Evolutionary conservation across 1,284 basidiomycete species (phyloP).

Genomic region (Cystobasidium pallidum): DNA sequence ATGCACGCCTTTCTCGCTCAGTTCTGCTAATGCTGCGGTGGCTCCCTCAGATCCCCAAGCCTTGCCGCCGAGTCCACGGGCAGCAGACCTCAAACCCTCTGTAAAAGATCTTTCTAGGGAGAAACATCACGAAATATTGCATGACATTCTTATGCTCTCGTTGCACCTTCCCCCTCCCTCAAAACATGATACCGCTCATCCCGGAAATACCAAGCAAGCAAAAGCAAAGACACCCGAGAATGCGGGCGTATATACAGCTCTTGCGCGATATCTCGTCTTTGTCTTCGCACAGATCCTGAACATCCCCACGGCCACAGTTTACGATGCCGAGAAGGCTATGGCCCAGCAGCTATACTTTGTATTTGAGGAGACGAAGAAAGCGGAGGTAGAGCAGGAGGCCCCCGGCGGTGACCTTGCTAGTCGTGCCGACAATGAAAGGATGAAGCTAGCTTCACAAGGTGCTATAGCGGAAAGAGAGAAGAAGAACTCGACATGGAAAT

Average conservation of each 20-base stretch:
- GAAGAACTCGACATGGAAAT: slow-evolving; percentile 53
- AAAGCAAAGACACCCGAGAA: slow-evolving; percentile 28
- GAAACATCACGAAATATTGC: slow-evolving; percentile 39
- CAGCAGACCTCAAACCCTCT: slow-evolving; percentile 38
- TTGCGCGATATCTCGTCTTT: slow-evolving; percentile 40
- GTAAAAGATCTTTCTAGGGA: slow-evolving; percentile 24
- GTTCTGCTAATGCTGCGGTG: background rate
- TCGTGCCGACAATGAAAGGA: slow-evolving; percentile 12
- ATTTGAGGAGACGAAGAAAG: slow-evolving; percentile 41
- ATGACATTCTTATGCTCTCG: slow-evolving; percentile 41
- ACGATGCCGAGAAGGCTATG: slow-evolving; percentile 42
- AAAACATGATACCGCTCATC: slow-evolving; percentile 19
- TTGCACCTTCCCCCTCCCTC: slow-evolving; percentile 38
- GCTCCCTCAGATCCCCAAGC: slow-evolving; percentile 27
- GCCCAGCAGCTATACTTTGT: slow-evolving; percentile 46
- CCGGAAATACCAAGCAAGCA: slow-evolving; percentile 24
- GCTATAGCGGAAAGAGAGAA: slow-evolving; percentile 53
- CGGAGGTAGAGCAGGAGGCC: slow-evolving; percentile 19
- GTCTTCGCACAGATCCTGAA: slow-evolving; percentile 17
- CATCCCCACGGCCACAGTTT: slow-evolving; percentile 26
- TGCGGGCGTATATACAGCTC: slow-evolving; percentile 41
- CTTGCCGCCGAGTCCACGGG: slow-evolving; percentile 38
- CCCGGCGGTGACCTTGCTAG: slow-evolving; percentile 3
- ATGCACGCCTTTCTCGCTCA: background rate
- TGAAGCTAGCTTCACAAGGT: slow-evolving; percentile 35